Conservation (phyloP, 2,329 filamentous ascomycete species). For the Orbilia oligospora region DNA sequence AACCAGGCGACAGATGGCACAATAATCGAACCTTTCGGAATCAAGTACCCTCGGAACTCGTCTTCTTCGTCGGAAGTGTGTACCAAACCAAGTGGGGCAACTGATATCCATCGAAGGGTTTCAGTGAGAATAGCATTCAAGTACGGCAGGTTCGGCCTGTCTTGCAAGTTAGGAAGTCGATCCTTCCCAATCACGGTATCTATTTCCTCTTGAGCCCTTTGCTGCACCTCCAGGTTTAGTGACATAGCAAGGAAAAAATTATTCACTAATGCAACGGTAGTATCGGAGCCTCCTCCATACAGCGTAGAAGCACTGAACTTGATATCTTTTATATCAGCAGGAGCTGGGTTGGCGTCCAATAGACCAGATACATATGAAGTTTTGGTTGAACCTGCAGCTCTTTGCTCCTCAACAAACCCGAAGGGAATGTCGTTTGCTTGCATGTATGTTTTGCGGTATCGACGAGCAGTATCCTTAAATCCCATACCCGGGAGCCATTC, state of each 20-base stretch:
- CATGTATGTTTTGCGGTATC: slow-evolving; percentile 32
- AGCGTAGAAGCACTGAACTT: slow-evolving; percentile 68
- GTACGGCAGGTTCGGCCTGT: slow-evolving; percentile 71
- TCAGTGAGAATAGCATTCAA: slow-evolving; percentile 74
- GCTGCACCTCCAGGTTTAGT: slow-evolving; percentile 72
- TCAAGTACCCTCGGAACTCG: slow-evolving; percentile 71
- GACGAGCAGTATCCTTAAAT: slow-evolving; percentile 59
- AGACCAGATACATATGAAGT: slow-evolving; percentile 68
- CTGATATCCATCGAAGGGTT: slow-evolving; percentile 73
- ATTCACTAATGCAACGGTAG: slow-evolving; percentile 66
- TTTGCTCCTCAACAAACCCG: slow-evolving; percentile 67
- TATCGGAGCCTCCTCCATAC: slow-evolving; percentile 69
- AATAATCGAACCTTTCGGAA: slow-evolving; percentile 71
- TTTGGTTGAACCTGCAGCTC: slow-evolving; percentile 65
- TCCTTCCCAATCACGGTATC: slow-evolving; percentile 72
- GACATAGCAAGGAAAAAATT: slow-evolving; percentile 68
- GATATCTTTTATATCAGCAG: slow-evolving; percentile 67
- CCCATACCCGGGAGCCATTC: slow-evolving; percentile 64
- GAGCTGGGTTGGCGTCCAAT: slow-evolving; percentile 67
- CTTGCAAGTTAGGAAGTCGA: slow-evolving; percentile 71
- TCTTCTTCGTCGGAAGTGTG: slow-evolving; percentile 71
- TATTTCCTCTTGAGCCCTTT: slow-evolving; percentile 72
- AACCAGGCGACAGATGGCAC: slow-evolving; percentile 72
- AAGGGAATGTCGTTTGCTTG: slow-evolving; percentile 61
- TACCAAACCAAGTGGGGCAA: slow-evolving; percentile 72